Evolutionary conservation across 768 basidiomycete genomes (phyloP), one percentile per base, ranked within the genome.

Genomic region (Russula dissimulans): DNA sequence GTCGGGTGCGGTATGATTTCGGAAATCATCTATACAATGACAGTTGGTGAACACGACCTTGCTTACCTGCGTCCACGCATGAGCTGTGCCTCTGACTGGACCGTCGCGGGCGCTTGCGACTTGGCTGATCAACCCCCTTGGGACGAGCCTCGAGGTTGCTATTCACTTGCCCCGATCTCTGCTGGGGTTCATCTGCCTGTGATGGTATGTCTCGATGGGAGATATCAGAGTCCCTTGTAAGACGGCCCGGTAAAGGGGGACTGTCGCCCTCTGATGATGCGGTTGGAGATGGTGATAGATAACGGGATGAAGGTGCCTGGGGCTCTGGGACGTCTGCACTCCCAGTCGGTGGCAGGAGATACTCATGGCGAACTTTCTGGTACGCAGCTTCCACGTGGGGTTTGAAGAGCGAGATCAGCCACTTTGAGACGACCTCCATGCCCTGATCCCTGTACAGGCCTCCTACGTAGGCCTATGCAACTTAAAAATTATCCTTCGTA

Each of bases 381-480:
- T 61, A 61, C 36, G 29, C 36, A 38, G 3, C 34, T 22, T 61
- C 43, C 12, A 61, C 39, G 11, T 11, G 54, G 3, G 48, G 15
- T 26, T 9, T 3, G 5, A 61, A 38, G 36, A 56, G 32, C 4
- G 42, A 14, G 22, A 12, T 38, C 4, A 61, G 54, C 60, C 60
- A 61, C 8, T 38, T 34, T 34, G 12, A 44, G 41, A 56, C 36
- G 43, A 45, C 29, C 26, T 61, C 42, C 6, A 61, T 6, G 15
- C 43, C 48, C 29, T 51, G 48, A 12, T 56, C 60, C 29, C 36
- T 50, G 36, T 50, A 61, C 31, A 61, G 1, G 3, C 54, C 54
- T 0, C 60, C 60, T 3, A 61, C 54, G 18, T 56, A 56, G 48
- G 60, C 60, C 60, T 61, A 14, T 42, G 44, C 17, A 34, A 1